A percentile compares a stretch with the other conserved stretches of the same genome.
Conservation (phyloP, 371 early-diverging fungal genomes). For the Mortierella sp. region DNA sequence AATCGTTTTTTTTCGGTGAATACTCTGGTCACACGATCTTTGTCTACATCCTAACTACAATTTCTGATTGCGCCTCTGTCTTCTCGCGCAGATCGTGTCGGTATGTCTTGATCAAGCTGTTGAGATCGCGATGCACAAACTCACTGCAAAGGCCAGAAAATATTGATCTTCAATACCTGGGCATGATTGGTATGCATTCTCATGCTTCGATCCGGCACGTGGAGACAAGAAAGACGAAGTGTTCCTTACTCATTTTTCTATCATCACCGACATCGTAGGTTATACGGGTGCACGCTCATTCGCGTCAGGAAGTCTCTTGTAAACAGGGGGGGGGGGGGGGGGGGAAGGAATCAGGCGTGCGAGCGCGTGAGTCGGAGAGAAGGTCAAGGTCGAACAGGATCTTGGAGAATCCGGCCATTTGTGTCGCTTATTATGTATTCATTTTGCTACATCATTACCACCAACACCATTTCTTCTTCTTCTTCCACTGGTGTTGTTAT, state of each 20-base stretch:
- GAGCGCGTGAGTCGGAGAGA: no score
- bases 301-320: constrained; percentile 36
- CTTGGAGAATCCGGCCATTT: background rate
- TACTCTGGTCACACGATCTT: no score
- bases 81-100: constrained; percentile 27
- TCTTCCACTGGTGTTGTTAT: no score
- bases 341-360: no score
- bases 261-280: constrained; percentile 16
- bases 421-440: background rate
- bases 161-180: constrained; percentile 52
- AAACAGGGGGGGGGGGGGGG: background rate
- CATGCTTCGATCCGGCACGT: background rate
- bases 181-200: constrained; percentile 28
- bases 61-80: background rate
- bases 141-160: constrained; percentile 44
- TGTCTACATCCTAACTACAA: background rate
- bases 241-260: background rate
- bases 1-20: no score
- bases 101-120: constrained; percentile 44
- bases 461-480: no score
- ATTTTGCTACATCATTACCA: no score
- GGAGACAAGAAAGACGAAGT: background rate
- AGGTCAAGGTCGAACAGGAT: no score
- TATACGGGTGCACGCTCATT: constrained; percentile 49
- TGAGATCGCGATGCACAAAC: constrained; percentile 42